Evolutionary conservation across 1,284 basidiomycete genomes (phyloP).

Genomic region (Vanrija sp.): DNA sequence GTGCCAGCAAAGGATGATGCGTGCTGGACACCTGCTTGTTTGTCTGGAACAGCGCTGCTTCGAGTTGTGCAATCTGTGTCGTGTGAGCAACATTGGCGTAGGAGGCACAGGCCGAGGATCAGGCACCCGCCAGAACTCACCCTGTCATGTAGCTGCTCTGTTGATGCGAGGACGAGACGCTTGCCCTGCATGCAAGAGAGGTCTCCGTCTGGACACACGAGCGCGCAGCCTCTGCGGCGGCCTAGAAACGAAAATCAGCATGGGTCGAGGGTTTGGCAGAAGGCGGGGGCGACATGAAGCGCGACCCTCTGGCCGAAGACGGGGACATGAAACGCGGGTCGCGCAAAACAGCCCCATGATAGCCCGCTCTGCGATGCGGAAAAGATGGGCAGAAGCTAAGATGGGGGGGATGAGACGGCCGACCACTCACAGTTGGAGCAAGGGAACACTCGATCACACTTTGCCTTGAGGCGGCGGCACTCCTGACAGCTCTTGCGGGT

Average conservation of each 20-base stretch:
- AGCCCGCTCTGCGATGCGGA: no score
- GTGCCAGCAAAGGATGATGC: conserved; percentile 36
- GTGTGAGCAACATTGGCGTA: background rate
- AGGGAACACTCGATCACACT: conserved; percentile 44
- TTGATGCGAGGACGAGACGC: conserved; percentile 42
- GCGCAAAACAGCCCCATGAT: no score
- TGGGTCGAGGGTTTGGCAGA: no score
- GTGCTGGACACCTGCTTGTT: conserved; percentile 15
- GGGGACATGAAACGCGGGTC: no score
- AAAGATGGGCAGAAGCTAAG: no score
- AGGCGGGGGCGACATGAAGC: no score
- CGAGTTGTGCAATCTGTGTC: conserved; percentile 35
- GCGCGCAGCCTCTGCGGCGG: conserved; percentile 40
- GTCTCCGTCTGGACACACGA: conserved; percentile 44
- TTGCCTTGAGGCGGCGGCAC: conserved; percentile 42
- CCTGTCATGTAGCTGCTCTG: conserved; percentile 43
- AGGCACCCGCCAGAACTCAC: conserved; percentile 13
- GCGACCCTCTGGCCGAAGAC: no score
- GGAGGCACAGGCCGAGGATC: no score
- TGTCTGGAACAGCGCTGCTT: conserved; percentile 36
- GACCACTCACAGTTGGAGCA: conserved; percentile 42
- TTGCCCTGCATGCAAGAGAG: conserved; percentile 48
- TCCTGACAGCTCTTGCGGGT: conserved; percentile 42
- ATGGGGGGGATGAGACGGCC: background rate
- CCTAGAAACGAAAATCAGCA: conserved; percentile 16